A percentile compares a stretch with the other conserved stretches of the same genome.
These are phyloP conservation scores for Candida tunisiensis DNA, from an alignment of 1,139 yeast genomes.

Conservation along the genomic window DNA sequence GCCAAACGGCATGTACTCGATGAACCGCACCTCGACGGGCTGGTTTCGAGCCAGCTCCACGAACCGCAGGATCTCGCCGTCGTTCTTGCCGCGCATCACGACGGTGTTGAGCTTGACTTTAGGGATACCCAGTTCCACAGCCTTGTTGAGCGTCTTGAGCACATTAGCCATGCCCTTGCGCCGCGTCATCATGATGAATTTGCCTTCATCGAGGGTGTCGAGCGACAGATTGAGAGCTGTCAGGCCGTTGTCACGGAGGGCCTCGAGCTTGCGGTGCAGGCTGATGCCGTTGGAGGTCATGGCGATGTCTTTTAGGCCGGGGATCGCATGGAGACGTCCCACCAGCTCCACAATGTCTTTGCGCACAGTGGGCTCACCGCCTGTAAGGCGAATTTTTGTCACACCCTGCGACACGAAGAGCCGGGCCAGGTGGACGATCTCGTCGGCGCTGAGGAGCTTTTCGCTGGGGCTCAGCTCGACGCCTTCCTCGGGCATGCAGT, in stretches of 20 bases:
- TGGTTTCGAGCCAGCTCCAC: slow-evolving; percentile 22
- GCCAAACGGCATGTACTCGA: slow-evolving; percentile 38
- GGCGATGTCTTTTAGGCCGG: slow-evolving; percentile 28
- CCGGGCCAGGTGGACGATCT: slow-evolving; percentile 24
- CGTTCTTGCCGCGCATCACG: slow-evolving; percentile 30
- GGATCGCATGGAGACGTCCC: slow-evolving; percentile 18
- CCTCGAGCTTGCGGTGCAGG: slow-evolving; percentile 26
- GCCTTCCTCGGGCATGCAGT: slow-evolving; percentile 41
- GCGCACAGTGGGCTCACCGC: slow-evolving; percentile 38
- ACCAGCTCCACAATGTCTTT: slow-evolving; percentile 29
- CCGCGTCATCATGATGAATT: slow-evolving; percentile 29
- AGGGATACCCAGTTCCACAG: slow-evolving; percentile 26
- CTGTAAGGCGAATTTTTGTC: slow-evolving; percentile 30
- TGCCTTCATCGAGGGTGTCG: slow-evolving; percentile 32
- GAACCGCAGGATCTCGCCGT: slow-evolving; percentile 31
- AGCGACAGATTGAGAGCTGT: slow-evolving; percentile 29
- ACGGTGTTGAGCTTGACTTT: slow-evolving; percentile 31
- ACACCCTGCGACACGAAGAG: slow-evolving; percentile 31
- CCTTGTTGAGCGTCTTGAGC: slow-evolving; percentile 24
- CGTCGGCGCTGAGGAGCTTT: slow-evolving; percentile 24
- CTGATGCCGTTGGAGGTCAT: slow-evolving; percentile 35
- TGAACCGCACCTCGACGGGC: slow-evolving; percentile 30
- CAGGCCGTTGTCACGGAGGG: slow-evolving; percentile 23
- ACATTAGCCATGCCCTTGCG: slow-evolving; percentile 29
- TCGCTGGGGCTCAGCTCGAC: slow-evolving; percentile 26